Percentiles rank a stretch among this genome's conserved stretches.
These are phyloP conservation scores for Tolypocladium paradoxum DNA, from an alignment of 2,329 filamentous ascomycete species.

Conservation along the genomic window DNA sequence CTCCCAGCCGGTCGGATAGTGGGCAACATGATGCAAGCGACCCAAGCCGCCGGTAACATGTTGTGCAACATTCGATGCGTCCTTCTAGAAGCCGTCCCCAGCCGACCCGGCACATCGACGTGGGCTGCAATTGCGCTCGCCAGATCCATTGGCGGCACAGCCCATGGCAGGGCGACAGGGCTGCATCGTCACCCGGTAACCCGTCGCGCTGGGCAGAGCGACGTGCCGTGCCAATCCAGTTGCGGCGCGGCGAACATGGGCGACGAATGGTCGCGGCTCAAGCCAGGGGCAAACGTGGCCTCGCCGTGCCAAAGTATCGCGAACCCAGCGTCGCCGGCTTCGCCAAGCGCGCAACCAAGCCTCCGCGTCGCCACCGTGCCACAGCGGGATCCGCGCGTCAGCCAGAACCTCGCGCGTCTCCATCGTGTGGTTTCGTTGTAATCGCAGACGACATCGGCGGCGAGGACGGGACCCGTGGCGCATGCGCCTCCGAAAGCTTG, in stretches of 20 bases:
- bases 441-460: neutral
- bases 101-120: no score
- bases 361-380: neutral
- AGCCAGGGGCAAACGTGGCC: neutral
- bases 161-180: neutral
- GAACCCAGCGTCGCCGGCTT: neutral
- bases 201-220: neutral
- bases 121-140: neutral
- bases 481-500: neutral
- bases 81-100: neutral
- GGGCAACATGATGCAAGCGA: neutral
- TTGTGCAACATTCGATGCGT: conserved; percentile 1
- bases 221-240: neutral
- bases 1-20: neutral
- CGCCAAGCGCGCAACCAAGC: neutral
- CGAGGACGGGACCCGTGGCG: neutral
- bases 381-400: neutral
- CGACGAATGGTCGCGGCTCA: neutral
- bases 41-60: neutral
- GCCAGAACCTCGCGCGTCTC: neutral
- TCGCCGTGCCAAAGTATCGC: neutral
- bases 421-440: neutral
- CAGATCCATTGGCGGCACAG: neutral
- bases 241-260: neutral
- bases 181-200: neutral